Conservation (phyloP, 805 yeast genomes). For the Metschnikowia orientalis region DNA sequence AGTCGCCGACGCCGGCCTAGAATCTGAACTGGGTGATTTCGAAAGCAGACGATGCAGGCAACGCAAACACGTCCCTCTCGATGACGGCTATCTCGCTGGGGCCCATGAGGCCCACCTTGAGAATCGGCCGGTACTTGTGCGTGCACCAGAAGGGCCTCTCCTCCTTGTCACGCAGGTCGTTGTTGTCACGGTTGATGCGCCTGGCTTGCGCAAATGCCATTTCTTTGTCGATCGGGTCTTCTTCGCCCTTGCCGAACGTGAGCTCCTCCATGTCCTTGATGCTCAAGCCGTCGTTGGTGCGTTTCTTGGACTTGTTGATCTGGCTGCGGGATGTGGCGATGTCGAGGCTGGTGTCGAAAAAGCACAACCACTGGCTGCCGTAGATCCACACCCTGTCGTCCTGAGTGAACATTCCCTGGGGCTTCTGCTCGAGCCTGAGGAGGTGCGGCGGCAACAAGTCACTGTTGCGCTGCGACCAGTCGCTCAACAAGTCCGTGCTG, state of each 20-base stretch:
- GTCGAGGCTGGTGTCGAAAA: slow-evolving; percentile 59
- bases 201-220: slow-evolving; percentile 10
- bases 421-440: slow-evolving; percentile 52
- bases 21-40: slow-evolving; percentile 37
- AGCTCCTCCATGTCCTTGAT: slow-evolving; percentile 26
- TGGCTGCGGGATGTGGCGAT: slow-evolving; percentile 42
- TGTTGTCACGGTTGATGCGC: slow-evolving; percentile 30
- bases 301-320: slow-evolving; percentile 31
- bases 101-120: slow-evolving; percentile 55
- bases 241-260: slow-evolving; percentile 8
- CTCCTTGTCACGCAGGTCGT: slow-evolving; percentile 16
- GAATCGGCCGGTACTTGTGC: slow-evolving; percentile 66
- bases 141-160: slow-evolving; percentile 66
- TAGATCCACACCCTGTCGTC: slow-evolving; percentile 69
- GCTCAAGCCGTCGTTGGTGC: slow-evolving; percentile 41
- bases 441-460: slow-evolving; percentile 70
- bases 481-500: slow-evolving; percentile 43
- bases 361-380: slow-evolving; percentile 79
- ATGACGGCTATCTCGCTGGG: slow-evolving; percentile 61
- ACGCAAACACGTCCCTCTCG: slow-evolving; percentile 66
- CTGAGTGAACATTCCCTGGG: slow-evolving; percentile 65
- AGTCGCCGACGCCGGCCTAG: too few species aligned
- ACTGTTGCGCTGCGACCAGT: slow-evolving; percentile 77
- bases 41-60: slow-evolving; percentile 61
- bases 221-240: slow-evolving; percentile 10